These are phyloP conservation scores for Populus hybrid DNA, from an alignment of 441 rosid species.

Conservation along the genomic window DNA sequence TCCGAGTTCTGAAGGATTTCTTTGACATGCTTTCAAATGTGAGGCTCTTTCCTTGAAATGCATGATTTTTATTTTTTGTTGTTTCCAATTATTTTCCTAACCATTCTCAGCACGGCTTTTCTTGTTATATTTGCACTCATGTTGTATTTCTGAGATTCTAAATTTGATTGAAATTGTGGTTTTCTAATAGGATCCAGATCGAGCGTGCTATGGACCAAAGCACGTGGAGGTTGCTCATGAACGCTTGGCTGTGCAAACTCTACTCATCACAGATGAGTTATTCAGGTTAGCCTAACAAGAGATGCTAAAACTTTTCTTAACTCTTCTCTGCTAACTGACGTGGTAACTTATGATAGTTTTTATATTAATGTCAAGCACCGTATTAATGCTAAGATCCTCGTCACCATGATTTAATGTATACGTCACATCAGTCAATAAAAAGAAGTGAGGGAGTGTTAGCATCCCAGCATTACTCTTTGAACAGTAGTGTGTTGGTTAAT, in stretches of 20 bases:
- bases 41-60: constrained; percentile 34
- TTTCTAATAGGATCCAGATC: constrained; percentile 53
- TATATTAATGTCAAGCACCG: background rate
- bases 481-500: background rate
- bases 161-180: background rate
- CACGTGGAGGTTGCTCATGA: constrained; percentile 98
- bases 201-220: constrained; percentile 97
- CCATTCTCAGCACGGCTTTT: background rate
- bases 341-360: background rate
- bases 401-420: background rate
- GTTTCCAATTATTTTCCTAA: background rate
- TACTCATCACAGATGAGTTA: constrained; percentile 90
- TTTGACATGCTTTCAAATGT: constrained; percentile 91
- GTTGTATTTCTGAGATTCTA: background rate
- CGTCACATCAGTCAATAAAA: background rate
- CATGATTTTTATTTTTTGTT: background rate
- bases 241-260: constrained; percentile 90
- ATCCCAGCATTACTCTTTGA: background rate
- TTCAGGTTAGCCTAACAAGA: constrained; percentile 58
- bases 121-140: background rate
- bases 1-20: constrained; percentile 84
- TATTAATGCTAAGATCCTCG: background rate
- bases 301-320: background rate
- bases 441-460: background rate
- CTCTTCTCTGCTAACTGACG: background rate